Evolutionary conservation across 2,329 filamentous ascomycete species (phyloP).

Genomic region (Diaporthe citri): DNA sequence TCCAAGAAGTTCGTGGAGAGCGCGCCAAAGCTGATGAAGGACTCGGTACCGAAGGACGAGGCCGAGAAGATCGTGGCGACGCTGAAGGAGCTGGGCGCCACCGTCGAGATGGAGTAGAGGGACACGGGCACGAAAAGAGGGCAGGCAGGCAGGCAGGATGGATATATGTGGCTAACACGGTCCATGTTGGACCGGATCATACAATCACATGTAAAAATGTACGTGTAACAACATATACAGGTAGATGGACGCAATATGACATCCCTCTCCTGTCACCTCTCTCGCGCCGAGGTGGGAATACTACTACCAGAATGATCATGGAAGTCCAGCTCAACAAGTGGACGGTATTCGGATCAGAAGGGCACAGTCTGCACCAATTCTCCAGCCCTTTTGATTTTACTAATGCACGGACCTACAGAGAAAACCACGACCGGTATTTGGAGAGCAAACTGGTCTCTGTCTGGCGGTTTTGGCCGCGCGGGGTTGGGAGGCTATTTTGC

Average conservation of each 20-base stretch:
- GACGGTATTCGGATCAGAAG: too few species aligned
- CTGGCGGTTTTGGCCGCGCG: background rate
- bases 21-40: slow-evolving; percentile 98
- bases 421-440: background rate
- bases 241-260: slow-evolving; percentile 41
- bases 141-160: slow-evolving; percentile 25
- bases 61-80: slow-evolving; percentile 97
- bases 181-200: slow-evolving; percentile 36
- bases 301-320: background rate
- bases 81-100: slow-evolving; percentile 92
- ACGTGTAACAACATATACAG: slow-evolving; percentile 50
- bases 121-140: background rate
- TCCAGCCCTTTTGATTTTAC: background rate
- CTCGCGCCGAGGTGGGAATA: background rate
- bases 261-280: slow-evolving; percentile 16
- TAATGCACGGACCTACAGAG: background rate
- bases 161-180: slow-evolving; percentile 25
- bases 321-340: background rate
- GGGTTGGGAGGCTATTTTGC: background rate
- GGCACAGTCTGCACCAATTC: too few species aligned
- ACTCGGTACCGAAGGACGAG: slow-evolving; percentile 98
- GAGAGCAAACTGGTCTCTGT: background rate
- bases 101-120: slow-evolving; percentile 88
- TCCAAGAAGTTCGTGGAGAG: slow-evolving; percentile 99
- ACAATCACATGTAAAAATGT: slow-evolving; percentile 47